Base-by-base conservation (phyloP, 2,329 filamentous ascomycete genomes). In the Cercospora janseana region DNA sequence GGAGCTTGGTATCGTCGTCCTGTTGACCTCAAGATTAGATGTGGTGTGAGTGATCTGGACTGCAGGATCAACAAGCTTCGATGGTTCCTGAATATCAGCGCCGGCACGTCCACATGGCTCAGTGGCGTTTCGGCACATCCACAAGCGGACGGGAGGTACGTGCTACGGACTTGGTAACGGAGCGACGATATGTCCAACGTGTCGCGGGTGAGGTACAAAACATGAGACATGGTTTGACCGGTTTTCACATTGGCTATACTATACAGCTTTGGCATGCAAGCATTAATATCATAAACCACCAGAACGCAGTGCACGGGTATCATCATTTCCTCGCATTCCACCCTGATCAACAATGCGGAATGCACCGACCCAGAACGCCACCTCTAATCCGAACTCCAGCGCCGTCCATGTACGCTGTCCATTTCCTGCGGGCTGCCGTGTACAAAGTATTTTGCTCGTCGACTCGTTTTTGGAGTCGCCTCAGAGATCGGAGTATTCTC, bases 401-500 rank as follows among this genome's bases (percentile, higher is more conserved):
- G 35, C 32, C 44, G 4, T 34, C 37, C 31, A 37, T 54, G 27
- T 56, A 42, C 49, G 26, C 24, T 24, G 23, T 38, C 28, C 35
- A 21, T 46, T 28, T 34, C 24, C 24, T 15, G 27, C 31, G 27
- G 18, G 15, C 46, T n/a, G 7, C 18, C 20, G 29, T 49, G 16
- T 51, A 53, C 46, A 51, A 24, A 34, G 31, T 49, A 40, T 29
- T 15, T 29, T 37, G 15, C 29, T 26, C 10, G 12, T 41, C 9
- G 21, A 4, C 20, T 15, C 37, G 13, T 3, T 9, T 21, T 15
- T 23, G 13, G 18, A 23, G n/a, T 40, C 32, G 9, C 28, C 21
- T 23, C 26, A 57, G 42, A 47, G 42, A 35, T 57, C 51, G 34
- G 51, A 54, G 51, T 49, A 54, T 18, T 57, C 50, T 50, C 51